Base-by-base conservation (phyloP, 2,329 filamentous ascomycete species). In the Pseudogymnoascus sp. region DNA sequence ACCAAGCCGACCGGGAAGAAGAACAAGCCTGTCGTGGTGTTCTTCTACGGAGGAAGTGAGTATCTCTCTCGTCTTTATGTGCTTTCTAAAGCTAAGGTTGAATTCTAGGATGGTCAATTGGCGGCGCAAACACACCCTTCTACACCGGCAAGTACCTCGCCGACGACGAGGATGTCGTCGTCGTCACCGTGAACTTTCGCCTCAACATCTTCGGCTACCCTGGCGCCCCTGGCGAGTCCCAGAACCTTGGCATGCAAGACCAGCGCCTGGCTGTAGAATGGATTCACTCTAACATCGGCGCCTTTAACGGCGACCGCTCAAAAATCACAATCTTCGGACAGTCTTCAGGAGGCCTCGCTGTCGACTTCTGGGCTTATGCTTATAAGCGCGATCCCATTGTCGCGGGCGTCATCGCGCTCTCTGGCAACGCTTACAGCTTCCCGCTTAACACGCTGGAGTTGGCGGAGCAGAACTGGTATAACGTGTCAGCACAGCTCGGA, bases 251-350 rank as follows among this genome's bases (percentile, higher is more conserved):
- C 0, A 67, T 83, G 0, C 71, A 79, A 2, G 80, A 83, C 60
- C 79, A 82, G 63, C 73, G 75, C 12, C 74, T 76, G 2, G 76
- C 77, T 2, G 67, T 84, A 2, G 67, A 76, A 63, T 84, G 82
- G 74, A 76, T 83, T 0, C 75, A 80, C 39, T 73, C 71, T 10
- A 70, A 83, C 61, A 79, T 83, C 60, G 65, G 69, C 4, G 68
- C 73, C 2, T 83, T 84, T 60, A 79, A 81, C 0, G 80, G 81
- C 6, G 75, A 83, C 55, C 72, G 74, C 0, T 63, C 67, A 1
- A 74, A 76, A 9, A 77, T 84, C 0, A 81, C 79, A 0, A 74
- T 83, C 15, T 76, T 76, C 62, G 81, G 82, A 0, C 78, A 82
- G 61, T 79, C 76, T 10, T 79, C 81, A 0, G 81, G 82, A 1